A percentile compares a stretch with the other conserved stretches of the same genome.
Conservation (phyloP, 495 filamentous ascomycete species). For the Neurospora cerealis region DNA sequence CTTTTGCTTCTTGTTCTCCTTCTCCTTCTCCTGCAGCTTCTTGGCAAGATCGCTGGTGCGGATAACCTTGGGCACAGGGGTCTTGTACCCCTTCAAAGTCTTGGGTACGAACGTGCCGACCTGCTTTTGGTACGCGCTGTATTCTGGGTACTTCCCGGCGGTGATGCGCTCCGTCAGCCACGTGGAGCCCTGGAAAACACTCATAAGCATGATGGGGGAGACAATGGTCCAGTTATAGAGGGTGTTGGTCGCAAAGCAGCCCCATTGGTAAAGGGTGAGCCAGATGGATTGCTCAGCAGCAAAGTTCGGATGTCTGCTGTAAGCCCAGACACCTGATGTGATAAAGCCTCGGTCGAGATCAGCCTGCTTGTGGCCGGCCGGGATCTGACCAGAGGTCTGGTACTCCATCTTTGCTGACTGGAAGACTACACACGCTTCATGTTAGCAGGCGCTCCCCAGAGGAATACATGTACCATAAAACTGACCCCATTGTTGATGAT, state of each 20-base stretch:
- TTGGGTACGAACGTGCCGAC: constrained; percentile 79
- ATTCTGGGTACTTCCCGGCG: constrained; percentile 76
- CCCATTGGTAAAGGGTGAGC: constrained; percentile 80
- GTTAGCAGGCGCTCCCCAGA: constrained; percentile 10
- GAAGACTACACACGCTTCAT: constrained; percentile 41
- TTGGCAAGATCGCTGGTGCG: constrained; percentile 38
- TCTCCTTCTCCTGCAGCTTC: constrained; percentile 14
- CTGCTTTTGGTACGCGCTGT: constrained; percentile 68
- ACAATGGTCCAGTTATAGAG: constrained; percentile 68
- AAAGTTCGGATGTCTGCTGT: constrained; percentile 89
- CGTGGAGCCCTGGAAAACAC: constrained; percentile 83
- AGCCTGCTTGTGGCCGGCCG: constrained; percentile 48
- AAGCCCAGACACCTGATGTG: constrained; percentile 75
- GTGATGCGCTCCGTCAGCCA: constrained; percentile 78
- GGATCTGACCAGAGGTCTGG: constrained; percentile 57
- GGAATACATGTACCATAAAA: background rate
- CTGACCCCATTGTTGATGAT: constrained; percentile 87
- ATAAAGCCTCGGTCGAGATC: constrained; percentile 91
- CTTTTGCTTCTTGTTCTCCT: constrained; percentile 26
- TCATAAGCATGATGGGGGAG: constrained; percentile 59
- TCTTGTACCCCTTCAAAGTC: constrained; percentile 23
- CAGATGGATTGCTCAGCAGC: constrained; percentile 87
- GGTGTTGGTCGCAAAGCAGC: constrained; percentile 57
- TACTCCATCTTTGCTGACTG: constrained; percentile 73
- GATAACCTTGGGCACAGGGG: constrained; percentile 30